Evolutionary conservation across 345 rosid genomes (phyloP).

Genomic region (rapeseed (Brassica napus)): DNA sequence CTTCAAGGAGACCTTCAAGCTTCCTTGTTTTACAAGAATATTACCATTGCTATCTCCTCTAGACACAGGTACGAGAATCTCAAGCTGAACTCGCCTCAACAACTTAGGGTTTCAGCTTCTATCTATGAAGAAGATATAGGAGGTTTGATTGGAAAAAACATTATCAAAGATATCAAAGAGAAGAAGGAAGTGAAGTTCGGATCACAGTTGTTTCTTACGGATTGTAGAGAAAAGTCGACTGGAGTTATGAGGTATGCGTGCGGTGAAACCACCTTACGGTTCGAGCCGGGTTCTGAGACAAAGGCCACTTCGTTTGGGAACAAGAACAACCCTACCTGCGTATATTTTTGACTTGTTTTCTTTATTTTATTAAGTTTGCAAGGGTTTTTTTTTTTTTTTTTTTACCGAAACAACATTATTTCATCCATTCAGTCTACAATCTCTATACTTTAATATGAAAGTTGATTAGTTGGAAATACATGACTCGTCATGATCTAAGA

Average conservation of each 20-base stretch:
- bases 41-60: constrained; percentile 6
- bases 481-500: too few relatives aligned
- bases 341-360: not conserved
- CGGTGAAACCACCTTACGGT: not conserved
- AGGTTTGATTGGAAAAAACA: constrained; percentile 5
- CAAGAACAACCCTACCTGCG: not conserved
- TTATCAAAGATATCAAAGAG: constrained; percentile 16
- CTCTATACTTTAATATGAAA: not conserved
- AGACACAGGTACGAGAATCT: constrained; percentile 3
- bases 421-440: not conserved
- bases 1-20: constrained; percentile 28
- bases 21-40: constrained; percentile 13
- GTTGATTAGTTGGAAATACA: not conserved
- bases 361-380: not conserved
- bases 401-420: not conserved
- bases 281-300: not conserved
- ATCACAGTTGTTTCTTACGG: constrained; percentile 1
- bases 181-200: constrained; percentile 3
- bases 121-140: not conserved
- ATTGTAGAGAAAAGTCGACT: not conserved
- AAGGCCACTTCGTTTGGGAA: not conserved
- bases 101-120: constrained; percentile 10
- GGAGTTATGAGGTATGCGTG: constrained; percentile 4
- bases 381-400: not conserved
- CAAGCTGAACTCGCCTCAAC: not conserved